A percentile compares a stretch with the other conserved stretches of the same genome.
phyloP scores from a whole-genome alignment of 2,329 filamentous ascomycete genomes.

The Akanthomyces uredinophilus region DNA sequence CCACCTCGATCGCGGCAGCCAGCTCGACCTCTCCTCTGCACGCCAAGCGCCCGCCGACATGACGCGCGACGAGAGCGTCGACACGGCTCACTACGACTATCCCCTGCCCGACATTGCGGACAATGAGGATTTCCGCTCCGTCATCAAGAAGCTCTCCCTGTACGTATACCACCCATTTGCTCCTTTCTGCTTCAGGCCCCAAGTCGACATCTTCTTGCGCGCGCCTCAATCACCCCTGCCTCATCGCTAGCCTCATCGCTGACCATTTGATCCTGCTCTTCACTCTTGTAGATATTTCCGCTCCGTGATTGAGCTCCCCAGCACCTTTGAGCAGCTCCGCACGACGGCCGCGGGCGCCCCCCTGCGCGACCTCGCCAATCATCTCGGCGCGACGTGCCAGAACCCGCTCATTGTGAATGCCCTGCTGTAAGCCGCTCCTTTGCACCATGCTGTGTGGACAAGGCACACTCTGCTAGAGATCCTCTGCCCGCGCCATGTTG shows the following conservation, averaged over 20 bases:
- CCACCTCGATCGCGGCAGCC: not conserved
- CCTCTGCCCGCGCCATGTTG: not conserved
- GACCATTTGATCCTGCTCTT: not conserved
- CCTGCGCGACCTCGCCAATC: conserved; percentile 54
- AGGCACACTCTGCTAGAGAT: not conserved
- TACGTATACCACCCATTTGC: conserved; percentile 29
- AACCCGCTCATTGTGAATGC: conserved; percentile 69
- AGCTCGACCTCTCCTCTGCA: not conserved
- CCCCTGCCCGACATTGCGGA: conserved; percentile 52
- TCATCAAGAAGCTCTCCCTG: conserved; percentile 64
- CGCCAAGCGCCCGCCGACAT: not conserved
- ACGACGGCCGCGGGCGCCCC: conserved; percentile 59
- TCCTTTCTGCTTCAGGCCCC: not conserved
- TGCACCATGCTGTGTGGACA: not conserved
- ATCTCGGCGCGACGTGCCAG: conserved; percentile 57
- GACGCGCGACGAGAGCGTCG: conserved; percentile 10
- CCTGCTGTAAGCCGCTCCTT: conserved; percentile 54
- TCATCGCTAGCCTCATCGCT: not conserved
- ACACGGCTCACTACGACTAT: conserved; percentile 22
- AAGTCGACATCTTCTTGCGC: too few species aligned
- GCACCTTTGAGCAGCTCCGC: conserved; percentile 68
- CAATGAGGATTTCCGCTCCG: conserved; percentile 56
- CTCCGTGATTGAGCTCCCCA: conserved; percentile 58
- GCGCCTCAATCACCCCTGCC: not conserved
- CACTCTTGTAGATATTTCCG: conserved; percentile 49